phyloP scores from a whole-genome alignment of 148 eudicot species.

The Vaccinium vitisidaea region DNA sequence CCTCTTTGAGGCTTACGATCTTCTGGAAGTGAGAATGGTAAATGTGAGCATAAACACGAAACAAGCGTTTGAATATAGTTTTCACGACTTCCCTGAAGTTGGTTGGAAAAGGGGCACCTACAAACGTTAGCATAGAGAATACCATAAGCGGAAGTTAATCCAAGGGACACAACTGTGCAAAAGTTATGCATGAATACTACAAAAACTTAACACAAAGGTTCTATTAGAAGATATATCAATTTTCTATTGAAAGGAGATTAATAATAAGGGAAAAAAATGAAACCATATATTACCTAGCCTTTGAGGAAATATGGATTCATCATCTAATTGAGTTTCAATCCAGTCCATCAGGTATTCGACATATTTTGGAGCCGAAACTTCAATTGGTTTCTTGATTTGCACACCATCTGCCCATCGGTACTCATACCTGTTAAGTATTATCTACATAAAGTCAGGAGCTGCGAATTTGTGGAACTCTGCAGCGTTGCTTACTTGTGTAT shows the following conservation, averaged over 20 bases:
- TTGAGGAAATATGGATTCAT: constrained; percentile 95
- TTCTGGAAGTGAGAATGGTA: constrained; percentile 99
- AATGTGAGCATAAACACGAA: constrained; percentile 97
- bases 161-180: neutral
- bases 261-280: neutral
- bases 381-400: constrained; percentile 92
- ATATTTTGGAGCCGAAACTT: constrained; percentile 97
- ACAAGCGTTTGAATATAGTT: constrained; percentile 88
- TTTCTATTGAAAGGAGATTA: neutral
- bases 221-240: neutral
- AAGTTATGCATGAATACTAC: neutral
- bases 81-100: constrained; percentile 96
- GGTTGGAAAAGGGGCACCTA: constrained; percentile 91
- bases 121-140: constrained; percentile 20
- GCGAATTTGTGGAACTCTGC: neutral
- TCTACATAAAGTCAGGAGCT: constrained; percentile 16
- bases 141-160: neutral
- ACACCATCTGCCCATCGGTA: constrained; percentile 99
- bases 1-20: constrained; percentile 97
- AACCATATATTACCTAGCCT: constrained; percentile 58
- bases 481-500: neutral
- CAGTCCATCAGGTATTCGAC: constrained; percentile 97
- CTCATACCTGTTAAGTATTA: constrained; percentile 63
- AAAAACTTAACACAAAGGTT: neutral
- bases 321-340: constrained; percentile 93